Base-by-base conservation (phyloP, 441 rosid genomes). In the Omphalea diandra region DNA sequence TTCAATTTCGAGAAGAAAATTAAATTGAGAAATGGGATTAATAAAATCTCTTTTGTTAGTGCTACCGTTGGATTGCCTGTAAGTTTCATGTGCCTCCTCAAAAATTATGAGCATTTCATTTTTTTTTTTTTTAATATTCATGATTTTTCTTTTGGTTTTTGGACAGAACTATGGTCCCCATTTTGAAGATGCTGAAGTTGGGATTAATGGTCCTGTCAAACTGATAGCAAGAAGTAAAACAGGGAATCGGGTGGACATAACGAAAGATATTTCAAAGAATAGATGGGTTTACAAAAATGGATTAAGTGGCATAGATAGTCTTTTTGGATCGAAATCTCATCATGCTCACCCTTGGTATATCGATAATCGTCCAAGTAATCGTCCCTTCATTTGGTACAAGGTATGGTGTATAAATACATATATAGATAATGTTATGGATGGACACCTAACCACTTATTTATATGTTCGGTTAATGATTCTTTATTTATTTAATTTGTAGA, bases 221-320 rank as follows among this genome's bases (percentile, higher is more conserved):
- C 4, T 76, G 43, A 67, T 71, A 2, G 22, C 50, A 44, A 69
- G 31, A 41, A 53, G 60, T 49, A 59, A 20, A n/a, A 2, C 5
- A 2, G 89, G 81, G 18, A 47, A 15, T 5, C 53, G 70, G 17
- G 84, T 82, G 66, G 86, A 67, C 5, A 22, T 81, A 0, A 50
- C 70, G 0, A 84, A 80, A 18, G 87, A 88, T 35, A 69, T 92
- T 49, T 80, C 93, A 4, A 12, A 64, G 26, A 81, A 79, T 27
- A 76, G 75, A 63, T 91, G 96, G 97, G 73, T 70, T 2, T 85
- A 90, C 46, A 90, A 82, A 63, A 69, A 70, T 4, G 90, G 88
- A 0, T 67, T 90, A 52, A 55, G 63, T 15, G 89, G 88, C 15
- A 40, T 69, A 31, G 69, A 71, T 2, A n/a, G n/a, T n/a, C n/a